A percentile compares a stretch with the other conserved stretches of the same genome.
phyloP scores from a whole-genome alignment of 2,329 filamentous ascomycete species.

The Fulvia fulva region DNA sequence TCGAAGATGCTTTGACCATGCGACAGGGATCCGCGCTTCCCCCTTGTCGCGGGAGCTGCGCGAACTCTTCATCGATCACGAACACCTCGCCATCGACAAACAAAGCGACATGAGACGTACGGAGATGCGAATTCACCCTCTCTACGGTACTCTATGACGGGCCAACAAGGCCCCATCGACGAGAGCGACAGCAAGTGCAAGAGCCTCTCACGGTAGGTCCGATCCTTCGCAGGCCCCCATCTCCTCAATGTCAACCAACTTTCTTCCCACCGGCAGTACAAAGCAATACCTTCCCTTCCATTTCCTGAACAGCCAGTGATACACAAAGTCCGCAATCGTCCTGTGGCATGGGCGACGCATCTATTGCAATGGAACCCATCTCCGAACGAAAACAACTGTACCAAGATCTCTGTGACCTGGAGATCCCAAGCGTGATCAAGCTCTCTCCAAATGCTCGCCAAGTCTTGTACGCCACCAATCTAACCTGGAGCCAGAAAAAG shows the following conservation, averaged over 20 bases:
- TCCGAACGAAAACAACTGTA: not conserved
- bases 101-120: not conserved
- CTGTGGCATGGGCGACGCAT: not conserved
- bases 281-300: not conserved
- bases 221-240: not conserved
- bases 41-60: not conserved
- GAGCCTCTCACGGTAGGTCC: not conserved
- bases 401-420: conserved; percentile 22
- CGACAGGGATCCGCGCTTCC: not conserved
- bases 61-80: not conserved
- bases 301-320: not conserved
- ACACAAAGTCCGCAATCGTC: not conserved
- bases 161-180: not conserved
- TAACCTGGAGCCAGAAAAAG: conserved; percentile 17
- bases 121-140: too few relatives aligned
- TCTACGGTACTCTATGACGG: not conserved
- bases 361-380: not conserved
- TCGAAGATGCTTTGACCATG: not conserved
- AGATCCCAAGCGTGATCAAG: conserved; percentile 23
- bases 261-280: too few relatives aligned
- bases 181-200: not conserved
- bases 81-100: not conserved
- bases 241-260: not conserved
- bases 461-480: conserved; percentile 26
- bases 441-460: conserved; percentile 24